These are phyloP conservation scores for Globisporangium carolinianum DNA, from an alignment of 352 stramenopile species.

Conservation along the genomic window DNA sequence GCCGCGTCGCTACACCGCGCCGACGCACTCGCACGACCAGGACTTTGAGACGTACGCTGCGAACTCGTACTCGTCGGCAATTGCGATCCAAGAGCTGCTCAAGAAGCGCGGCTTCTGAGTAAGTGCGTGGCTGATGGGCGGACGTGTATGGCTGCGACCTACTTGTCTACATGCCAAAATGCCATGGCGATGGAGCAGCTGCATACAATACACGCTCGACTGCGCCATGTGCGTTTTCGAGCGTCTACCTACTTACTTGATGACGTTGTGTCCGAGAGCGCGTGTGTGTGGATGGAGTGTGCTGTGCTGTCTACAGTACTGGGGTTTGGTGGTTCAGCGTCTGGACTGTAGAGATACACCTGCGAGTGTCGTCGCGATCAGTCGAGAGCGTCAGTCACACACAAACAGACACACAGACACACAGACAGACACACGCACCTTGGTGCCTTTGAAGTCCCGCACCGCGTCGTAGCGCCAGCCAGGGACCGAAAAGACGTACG, in stretches of 20 bases:
- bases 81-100: slow-evolving; percentile 73
- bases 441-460: slow-evolving; percentile 80
- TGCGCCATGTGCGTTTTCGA: too few relatives aligned
- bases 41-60: slow-evolving; percentile 77
- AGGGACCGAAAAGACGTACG: slow-evolving; percentile 80
- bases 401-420: too few relatives aligned
- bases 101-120: slow-evolving; percentile 75
- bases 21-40: slow-evolving; percentile 58
- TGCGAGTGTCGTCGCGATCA: background rate
- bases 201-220: too few relatives aligned
- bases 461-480: slow-evolving; percentile 49
- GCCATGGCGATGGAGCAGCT: too few relatives aligned
- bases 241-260: too few relatives aligned
- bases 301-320: too few relatives aligned
- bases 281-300: too few relatives aligned
- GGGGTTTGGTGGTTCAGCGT: too few relatives aligned
- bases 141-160: background rate
- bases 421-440: slow-evolving; percentile 24
- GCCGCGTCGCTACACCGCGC: slow-evolving; percentile 63
- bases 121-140: background rate
- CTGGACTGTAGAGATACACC: background rate
- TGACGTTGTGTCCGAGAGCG: too few relatives aligned
- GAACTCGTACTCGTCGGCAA: slow-evolving; percentile 84
- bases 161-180: too few relatives aligned
- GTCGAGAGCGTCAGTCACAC: too few relatives aligned